Conservation (phyloP, 2,329 filamentous ascomycete species). For the Talaromyces sp. region DNA sequence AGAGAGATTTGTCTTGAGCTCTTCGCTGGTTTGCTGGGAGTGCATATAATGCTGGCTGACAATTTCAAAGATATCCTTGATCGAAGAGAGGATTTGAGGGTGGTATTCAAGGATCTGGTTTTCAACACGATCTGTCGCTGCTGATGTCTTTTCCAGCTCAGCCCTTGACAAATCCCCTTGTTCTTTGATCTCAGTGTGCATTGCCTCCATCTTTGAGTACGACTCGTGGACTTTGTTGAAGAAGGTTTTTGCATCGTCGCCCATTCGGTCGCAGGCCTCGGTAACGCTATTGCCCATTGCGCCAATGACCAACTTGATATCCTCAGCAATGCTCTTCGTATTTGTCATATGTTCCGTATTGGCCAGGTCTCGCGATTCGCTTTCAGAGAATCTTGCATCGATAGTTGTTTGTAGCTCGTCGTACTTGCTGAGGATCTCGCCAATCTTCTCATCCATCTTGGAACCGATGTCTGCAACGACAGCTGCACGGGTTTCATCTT, state of each 20-base stretch:
- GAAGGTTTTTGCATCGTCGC: constrained; percentile 80
- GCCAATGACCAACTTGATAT: constrained; percentile 79
- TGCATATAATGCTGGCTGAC: constrained; percentile 87
- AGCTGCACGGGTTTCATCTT: constrained; percentile 53
- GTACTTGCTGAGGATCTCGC: constrained; percentile 77
- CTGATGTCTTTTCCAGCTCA: constrained; percentile 69
- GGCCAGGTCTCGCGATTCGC: constrained; percentile 66
- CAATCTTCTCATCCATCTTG: constrained; percentile 71
- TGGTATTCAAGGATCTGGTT: constrained; percentile 76
- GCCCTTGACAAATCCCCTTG: constrained; percentile 81
- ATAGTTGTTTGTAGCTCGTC: constrained; percentile 73
- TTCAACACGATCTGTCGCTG: constrained; percentile 69
- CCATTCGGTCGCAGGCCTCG: constrained; percentile 79
- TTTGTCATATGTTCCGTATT: constrained; percentile 68
- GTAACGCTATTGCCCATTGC: constrained; percentile 75
- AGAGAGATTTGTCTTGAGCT: constrained; percentile 53
- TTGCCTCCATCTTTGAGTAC: constrained; percentile 67
- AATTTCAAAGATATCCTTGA: constrained; percentile 78
- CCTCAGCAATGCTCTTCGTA: constrained; percentile 77
- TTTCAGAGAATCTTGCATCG: constrained; percentile 67
- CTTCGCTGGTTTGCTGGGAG: constrained; percentile 62
- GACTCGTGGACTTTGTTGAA: constrained; percentile 78
- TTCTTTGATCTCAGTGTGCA: constrained; percentile 64
- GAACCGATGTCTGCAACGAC: constrained; percentile 50
- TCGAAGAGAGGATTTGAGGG: constrained; percentile 78